A percentile compares a stretch with the other conserved stretches of the same genome.
phyloP scores from a whole-genome alignment of 495 filamentous ascomycete species.

The Hypomontagnella submonticulosa region DNA sequence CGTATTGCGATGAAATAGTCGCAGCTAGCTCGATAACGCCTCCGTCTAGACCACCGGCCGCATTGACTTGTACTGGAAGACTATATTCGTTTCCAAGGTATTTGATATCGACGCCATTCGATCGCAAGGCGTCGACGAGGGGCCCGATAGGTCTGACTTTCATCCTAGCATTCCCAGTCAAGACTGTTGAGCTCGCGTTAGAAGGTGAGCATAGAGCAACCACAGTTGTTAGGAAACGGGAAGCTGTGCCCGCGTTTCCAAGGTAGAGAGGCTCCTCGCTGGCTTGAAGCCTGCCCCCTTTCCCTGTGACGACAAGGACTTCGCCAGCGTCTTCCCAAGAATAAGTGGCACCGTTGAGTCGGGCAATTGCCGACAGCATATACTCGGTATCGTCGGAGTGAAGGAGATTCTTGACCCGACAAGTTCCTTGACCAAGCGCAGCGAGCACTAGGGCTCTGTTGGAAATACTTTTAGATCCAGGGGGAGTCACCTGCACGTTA shows the following conservation, averaged over 20 bases:
- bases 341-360: slow-evolving; percentile 89
- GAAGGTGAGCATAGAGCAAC: slow-evolving; percentile 81
- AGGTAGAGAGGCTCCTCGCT: slow-evolving; percentile 83
- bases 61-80: slow-evolving; percentile 84
- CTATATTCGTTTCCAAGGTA: slow-evolving; percentile 85
- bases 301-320: slow-evolving; percentile 88
- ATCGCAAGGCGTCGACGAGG: slow-evolving; percentile 88
- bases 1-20: slow-evolving; percentile 96
- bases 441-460: slow-evolving; percentile 94
- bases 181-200: slow-evolving; percentile 71
- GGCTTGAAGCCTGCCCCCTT: slow-evolving; percentile 84
- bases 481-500: slow-evolving; percentile 82
- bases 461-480: slow-evolving; percentile 97
- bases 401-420: slow-evolving; percentile 88
- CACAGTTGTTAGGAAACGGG: slow-evolving; percentile 93
- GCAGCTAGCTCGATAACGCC: slow-evolving; percentile 92
- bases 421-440: slow-evolving; percentile 87
- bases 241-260: slow-evolving; percentile 96
- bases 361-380: slow-evolving; percentile 89
- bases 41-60: slow-evolving; percentile 87
- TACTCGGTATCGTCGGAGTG: slow-evolving; percentile 97
- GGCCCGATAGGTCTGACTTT: slow-evolving; percentile 93
- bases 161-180: slow-evolving; percentile 97
- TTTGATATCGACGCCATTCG: slow-evolving; percentile 83
- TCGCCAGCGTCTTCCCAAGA: slow-evolving; percentile 94